Conservation (phyloP, 1,284 basidiomycete species). For the Phenoliferia sp. region DNA sequence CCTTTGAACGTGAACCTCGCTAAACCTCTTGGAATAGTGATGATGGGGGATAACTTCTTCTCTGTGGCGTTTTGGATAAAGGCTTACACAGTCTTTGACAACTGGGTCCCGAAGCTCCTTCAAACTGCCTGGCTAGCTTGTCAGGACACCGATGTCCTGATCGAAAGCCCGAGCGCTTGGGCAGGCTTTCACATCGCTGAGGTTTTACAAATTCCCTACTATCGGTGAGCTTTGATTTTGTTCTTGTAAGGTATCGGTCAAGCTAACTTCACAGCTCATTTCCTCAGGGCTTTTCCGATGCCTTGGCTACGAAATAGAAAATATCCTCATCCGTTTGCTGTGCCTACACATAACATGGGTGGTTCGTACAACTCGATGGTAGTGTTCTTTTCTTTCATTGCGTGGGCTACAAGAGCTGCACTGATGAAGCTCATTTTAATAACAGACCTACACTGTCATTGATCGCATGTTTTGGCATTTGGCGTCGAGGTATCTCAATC, state of each 20-base stretch:
- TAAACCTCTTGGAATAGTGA: constrained; percentile 52
- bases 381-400: constrained; percentile 31
- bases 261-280: not conserved
- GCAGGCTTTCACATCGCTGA: constrained; percentile 98
- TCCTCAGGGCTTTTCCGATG: constrained; percentile 63
- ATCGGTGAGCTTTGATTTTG: constrained; percentile 58
- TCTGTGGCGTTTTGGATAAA: constrained; percentile 91
- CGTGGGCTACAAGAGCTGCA: not conserved
- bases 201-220: constrained; percentile 86
- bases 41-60: constrained; percentile 94
- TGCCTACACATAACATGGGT: constrained; percentile 90
- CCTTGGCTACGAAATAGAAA: constrained; percentile 65
- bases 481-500: constrained; percentile 87
- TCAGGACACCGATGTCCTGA: constrained; percentile 83
- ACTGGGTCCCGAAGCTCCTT: constrained; percentile 92
- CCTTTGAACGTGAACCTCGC: not conserved
- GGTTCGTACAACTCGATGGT: constrained; percentile 98
- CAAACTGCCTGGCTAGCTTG: constrained; percentile 93
- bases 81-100: constrained; percentile 73
- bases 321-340: constrained; percentile 96
- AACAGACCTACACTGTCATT: constrained; percentile 56
- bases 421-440: not conserved
- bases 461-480: constrained; percentile 98
- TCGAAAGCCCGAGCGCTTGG: constrained; percentile 96
- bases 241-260: not conserved